Percentiles rank a stretch among this genome's conserved stretches.
These are phyloP conservation scores for Huntiella decipiens DNA, from an alignment of 2,329 filamentous ascomycete species.

Conservation along the genomic window DNA sequence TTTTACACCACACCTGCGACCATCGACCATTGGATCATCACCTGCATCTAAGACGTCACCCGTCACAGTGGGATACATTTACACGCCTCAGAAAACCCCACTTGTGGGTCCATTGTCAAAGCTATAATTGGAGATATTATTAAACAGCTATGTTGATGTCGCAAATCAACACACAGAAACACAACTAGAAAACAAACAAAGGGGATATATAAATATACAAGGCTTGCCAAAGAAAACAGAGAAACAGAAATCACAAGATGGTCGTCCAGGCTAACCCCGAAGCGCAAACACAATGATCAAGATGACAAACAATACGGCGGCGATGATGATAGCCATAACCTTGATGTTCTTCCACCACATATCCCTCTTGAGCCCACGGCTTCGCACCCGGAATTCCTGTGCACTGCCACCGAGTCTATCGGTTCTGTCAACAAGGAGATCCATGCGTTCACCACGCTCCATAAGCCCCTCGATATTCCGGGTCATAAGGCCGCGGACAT, in stretches of 20 bases:
- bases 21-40: neutral
- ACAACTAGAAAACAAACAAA: neutral
- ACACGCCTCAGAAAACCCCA: neutral
- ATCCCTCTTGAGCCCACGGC: constrained; percentile 64
- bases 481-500: constrained; percentile 82
- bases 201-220: neutral
- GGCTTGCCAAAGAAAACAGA: neutral
- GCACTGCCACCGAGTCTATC: constrained; percentile 77
- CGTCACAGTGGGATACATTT: constrained; percentile 6
- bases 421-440: constrained; percentile 90
- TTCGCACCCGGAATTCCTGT: constrained; percentile 75
- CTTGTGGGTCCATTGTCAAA: neutral
- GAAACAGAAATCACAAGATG: neutral
- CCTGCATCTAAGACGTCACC: neutral
- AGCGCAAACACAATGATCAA: constrained; percentile 32
- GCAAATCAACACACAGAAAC: neutral
- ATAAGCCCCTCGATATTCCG: constrained; percentile 82
- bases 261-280: neutral
- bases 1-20: constrained; percentile 3
- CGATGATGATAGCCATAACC: constrained; percentile 45
- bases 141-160: neutral
- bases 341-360: constrained; percentile 99
- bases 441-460: constrained; percentile 81
- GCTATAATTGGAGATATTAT: constrained; percentile 3
- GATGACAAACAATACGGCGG: constrained; percentile 49